phyloP scores from a whole-genome alignment of 495 filamentous ascomycete genomes.

The Hyphodiscus hymeniophilus region DNA sequence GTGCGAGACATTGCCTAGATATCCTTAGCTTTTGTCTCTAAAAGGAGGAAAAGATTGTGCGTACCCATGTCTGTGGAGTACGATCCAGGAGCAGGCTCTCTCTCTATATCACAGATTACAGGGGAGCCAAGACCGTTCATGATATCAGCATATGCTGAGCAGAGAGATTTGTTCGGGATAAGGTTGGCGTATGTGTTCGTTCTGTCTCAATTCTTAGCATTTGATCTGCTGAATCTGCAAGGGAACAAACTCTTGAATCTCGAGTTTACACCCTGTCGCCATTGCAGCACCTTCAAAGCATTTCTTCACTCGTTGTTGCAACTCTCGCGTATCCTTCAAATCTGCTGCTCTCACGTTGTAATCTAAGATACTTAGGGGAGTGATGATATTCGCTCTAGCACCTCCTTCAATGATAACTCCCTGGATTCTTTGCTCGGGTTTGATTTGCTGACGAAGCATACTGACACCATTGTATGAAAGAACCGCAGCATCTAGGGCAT shows the following conservation, averaged over 20 bases:
- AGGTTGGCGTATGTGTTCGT: conserved; percentile 46
- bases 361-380: conserved; percentile 42
- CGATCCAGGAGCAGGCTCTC: not conserved
- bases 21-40: not conserved
- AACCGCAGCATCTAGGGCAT: conserved; percentile 16
- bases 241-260: conserved; percentile 29
- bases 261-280: conserved; percentile 46
- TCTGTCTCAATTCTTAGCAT: conserved; percentile 15
- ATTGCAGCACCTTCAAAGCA: conserved; percentile 49
- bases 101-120: not conserved
- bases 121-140: conserved; percentile 32
- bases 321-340: conserved; percentile 29
- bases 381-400: conserved; percentile 44
- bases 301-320: conserved; percentile 42
- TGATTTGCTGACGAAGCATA: conserved; percentile 17
- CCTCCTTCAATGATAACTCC: conserved; percentile 39
- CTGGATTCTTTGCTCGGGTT: conserved; percentile 32
- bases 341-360: conserved; percentile 48
- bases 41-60: not conserved
- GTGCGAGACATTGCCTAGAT: conserved; percentile 50
- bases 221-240: not conserved
- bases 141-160: conserved; percentile 39
- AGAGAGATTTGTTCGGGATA: conserved; percentile 38
- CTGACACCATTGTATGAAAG: conserved; percentile 14
- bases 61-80: not conserved